Base-by-base conservation (phyloP, 2,329 filamentous ascomycete genomes). In the Rachicladosporium sp. region DNA sequence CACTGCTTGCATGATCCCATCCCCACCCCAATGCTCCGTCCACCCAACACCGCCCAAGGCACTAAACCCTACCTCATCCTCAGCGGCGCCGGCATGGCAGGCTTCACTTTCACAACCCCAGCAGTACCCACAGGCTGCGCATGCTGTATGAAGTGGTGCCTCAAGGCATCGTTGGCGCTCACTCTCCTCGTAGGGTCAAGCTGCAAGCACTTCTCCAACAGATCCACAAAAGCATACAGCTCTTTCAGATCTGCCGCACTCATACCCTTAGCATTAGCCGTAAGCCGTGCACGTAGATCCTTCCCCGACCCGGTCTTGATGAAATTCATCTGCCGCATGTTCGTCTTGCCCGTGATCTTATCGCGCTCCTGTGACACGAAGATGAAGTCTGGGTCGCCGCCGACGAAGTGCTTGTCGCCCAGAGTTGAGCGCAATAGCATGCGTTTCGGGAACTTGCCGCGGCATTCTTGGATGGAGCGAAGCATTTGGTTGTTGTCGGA, bases 401-500 rank as follows among this genome's bases (percentile, higher is more conserved):
- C 43, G 56, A 93, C 84, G 60, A 94, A 95, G 61, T 94, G 84
- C 55, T 80, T 68, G 32, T 73, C 71, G 10, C 80, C 77, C 44
- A 93, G 72, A 48, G 85, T 73, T 2, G 88, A 86, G 38, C 82
- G 81, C 52, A 85, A 86, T 53, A 94, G 79, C 46, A 95, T 70
- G 62, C 95, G 95, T 35, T 82, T 78, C 23, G 85, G 88, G 46
- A 95, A 80, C 62, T 88, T 93, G 54, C 91, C 91, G 35, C 93
- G 80, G 52, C 89, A 87, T 58, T 98, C 89, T 79, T 95, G 93
- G 52, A 98, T 94, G 12, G 82, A 80, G 47, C 85, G 83, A 44
- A 98, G 75, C 91, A 98, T 98, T 65, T 94, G 87, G 57, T 98
- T 98, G 68, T 98, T 98, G 65, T 85, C 91, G 48, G 84, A 77